Conservation (phyloP, 2,329 filamentous ascomycete species). For the Exserohilum turcica region DNA sequence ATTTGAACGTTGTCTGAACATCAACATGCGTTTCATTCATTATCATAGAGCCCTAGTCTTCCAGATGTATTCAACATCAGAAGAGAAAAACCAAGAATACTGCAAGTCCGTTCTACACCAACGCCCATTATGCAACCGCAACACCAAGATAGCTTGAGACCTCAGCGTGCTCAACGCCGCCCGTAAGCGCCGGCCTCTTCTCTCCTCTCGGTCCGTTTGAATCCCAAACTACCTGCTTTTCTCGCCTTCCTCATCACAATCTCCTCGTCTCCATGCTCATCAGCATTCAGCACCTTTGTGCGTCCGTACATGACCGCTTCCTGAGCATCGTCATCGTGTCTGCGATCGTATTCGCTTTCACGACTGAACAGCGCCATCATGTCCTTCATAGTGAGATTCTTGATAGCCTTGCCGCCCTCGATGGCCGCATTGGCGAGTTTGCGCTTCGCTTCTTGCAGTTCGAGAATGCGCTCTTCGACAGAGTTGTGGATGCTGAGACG, state of each 20-base stretch:
- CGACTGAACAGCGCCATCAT: conserved; percentile 88
- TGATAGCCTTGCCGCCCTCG: conserved; percentile 76
- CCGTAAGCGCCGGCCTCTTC: conserved; percentile 52
- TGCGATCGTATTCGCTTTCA: conserved; percentile 61
- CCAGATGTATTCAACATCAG: too few species aligned
- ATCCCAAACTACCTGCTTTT: conserved; percentile 39
- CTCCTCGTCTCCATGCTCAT: conserved; percentile 8
- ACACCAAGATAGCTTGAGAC: too few species aligned
- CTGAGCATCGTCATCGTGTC: conserved; percentile 47
- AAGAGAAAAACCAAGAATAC: too few species aligned
- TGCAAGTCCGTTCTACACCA: too few species aligned
- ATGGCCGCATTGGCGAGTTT: conserved; percentile 90
- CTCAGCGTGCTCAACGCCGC: not conserved
- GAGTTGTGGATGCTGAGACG: conserved; percentile 85
- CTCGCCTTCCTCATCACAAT: conserved; percentile 17
- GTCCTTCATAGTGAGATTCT: conserved; percentile 90
- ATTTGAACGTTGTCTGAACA: too few species aligned
- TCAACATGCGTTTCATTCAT: too few species aligned
- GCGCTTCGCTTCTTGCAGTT: conserved; percentile 91
- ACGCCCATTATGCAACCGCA: too few species aligned
- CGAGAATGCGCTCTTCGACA: conserved; percentile 94
- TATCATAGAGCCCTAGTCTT: too few species aligned
- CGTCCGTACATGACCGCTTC: conserved; percentile 44
- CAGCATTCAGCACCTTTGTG: conserved; percentile 35
- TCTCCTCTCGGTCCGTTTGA: conserved; percentile 18